These are phyloP conservation scores for Umbelopsis sp. DNA, from an alignment of 192 early-diverging fungal genomes.

Conservation along the genomic window DNA sequence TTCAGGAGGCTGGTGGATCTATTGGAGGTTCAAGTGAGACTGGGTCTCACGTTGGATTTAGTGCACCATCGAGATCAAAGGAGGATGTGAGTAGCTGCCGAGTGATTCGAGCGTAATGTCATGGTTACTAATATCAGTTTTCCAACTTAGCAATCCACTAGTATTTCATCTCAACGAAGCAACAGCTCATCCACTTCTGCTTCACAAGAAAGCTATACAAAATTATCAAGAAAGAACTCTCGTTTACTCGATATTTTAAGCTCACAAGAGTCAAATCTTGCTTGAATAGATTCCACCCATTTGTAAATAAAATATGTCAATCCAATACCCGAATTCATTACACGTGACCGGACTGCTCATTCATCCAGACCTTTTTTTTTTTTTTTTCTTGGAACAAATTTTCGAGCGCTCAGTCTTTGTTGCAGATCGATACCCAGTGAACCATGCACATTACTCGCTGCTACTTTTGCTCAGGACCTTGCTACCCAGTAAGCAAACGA, in stretches of 20 bases:
- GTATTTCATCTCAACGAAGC: slow-evolving; percentile 8
- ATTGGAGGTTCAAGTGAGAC: slow-evolving; percentile 28
- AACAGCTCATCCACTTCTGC: slow-evolving; percentile 1
- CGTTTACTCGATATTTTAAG: slow-evolving; percentile 4
- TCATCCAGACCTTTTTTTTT: slow-evolving; percentile 1
- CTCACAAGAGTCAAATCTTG: neutral
- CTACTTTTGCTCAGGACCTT: slow-evolving; percentile 97
- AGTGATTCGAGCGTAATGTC: too few species aligned
- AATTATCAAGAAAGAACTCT: neutral
- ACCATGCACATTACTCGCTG: slow-evolving; percentile 97
- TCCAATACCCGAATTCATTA: too few species aligned
- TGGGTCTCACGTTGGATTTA: slow-evolving; percentile 9
- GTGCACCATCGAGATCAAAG: neutral
- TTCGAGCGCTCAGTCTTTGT: neutral
- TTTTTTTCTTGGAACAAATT: neutral
- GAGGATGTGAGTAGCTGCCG: neutral
- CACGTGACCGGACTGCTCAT: slow-evolving; percentile 9
- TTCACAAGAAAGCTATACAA: neutral
- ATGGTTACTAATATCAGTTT: neutral
- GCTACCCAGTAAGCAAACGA: slow-evolving; percentile 66
- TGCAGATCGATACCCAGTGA: slow-evolving; percentile 21
- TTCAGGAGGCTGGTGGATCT: slow-evolving; percentile 9
- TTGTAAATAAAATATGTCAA: slow-evolving; percentile 4
- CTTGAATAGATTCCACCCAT: neutral
- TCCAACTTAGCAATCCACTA: neutral